Evolutionary conservation across 441 rosid genomes (phyloP), one percentile per base, ranked within the genome.

Genomic region (Cnidoscolus chayamansa): DNA sequence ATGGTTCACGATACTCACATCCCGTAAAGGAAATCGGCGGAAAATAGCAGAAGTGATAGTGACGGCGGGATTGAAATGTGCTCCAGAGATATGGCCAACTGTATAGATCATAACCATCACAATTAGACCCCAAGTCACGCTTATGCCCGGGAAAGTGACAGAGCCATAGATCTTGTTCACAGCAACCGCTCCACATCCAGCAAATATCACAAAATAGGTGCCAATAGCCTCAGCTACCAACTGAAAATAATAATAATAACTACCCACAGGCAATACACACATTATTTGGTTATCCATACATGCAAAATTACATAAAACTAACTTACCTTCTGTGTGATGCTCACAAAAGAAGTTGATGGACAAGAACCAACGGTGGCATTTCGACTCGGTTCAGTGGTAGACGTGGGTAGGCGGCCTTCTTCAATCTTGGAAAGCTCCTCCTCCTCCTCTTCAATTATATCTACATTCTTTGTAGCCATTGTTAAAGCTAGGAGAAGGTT

Each of bases 21-120:
- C 68, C 68, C 60, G 4, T 11, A 76, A 40, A 1, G 90, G 88
- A 47, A 90, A 86, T 0, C 82, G 77, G 0, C 88, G 82, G 51
- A 87, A 81, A 65, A 74, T 8, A 6, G 93, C 85, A 3, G 80
- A 74, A 61, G 94, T 66, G 31, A 91, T 54, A 25, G 97, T 87
- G 55, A 93, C 95, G 1, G 93, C 92, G 0, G 95, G 98, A 43
- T 92, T 90, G 74, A 92, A 90, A 76, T 92, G 96, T 30, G 89
- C 97, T 9, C 98, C 98, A 47, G 98, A 93, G 32, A 93, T 79
- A 70, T 91, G 98, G 16, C 88, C 93, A 2, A 85, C 72, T 0
- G 97, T 60, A 74, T 89, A 89, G 32, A 89, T 74, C 93, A 89
- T 35, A 35, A 35, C 37, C 37, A 35, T 35, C 4, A 35, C 88